A percentile compares a stretch with the other conserved stretches of the same genome.
These are phyloP conservation scores for Candida smagusa DNA, from an alignment of 1,139 yeast species.

Conservation along the genomic window DNA sequence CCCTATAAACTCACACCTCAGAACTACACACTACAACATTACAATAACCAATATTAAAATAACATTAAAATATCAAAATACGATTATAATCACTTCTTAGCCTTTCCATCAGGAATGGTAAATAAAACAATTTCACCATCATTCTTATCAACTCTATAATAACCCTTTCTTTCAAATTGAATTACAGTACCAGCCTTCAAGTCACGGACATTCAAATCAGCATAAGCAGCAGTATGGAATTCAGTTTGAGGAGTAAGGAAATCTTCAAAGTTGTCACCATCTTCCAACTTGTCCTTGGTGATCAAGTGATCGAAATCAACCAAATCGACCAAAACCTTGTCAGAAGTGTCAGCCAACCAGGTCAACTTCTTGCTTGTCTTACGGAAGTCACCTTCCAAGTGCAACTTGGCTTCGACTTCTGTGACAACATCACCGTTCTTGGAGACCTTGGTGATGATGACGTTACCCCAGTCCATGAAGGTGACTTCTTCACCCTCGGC, in stretches of 20 bases:
- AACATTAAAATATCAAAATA: too few relatives aligned
- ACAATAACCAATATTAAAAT: too few relatives aligned
- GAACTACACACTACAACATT: too few relatives aligned
- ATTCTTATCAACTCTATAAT: conserved; percentile 76
- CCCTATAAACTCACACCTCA: too few relatives aligned
- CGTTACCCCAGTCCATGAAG: conserved; percentile 99
- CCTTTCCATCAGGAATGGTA: conserved; percentile 95
- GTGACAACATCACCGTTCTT: conserved; percentile 55
- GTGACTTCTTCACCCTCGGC: conserved; percentile 84
- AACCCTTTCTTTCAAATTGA: conserved; percentile 97
- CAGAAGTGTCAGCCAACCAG: conserved; percentile 87
- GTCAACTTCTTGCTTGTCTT: conserved; percentile 94
- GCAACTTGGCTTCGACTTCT: conserved; percentile 73
- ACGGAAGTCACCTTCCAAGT: conserved; percentile 96
- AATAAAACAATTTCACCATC: conserved; percentile 74
- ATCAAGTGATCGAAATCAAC: conserved; percentile 94
- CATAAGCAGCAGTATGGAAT: conserved; percentile 75
- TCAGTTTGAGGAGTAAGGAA: conserved; percentile 87
- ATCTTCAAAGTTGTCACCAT: conserved; percentile 91
- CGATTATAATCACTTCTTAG: conserved; percentile 41
- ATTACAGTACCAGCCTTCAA: conserved; percentile 84
- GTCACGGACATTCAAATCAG: conserved; percentile 72
- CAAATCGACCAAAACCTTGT: conserved; percentile 68
- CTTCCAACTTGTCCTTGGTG: conserved; percentile 94
- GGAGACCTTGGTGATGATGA: conserved; percentile 68